phyloP scores from a whole-genome alignment of 2,329 filamentous ascomycete species.

The Fusarium denticulatum region DNA sequence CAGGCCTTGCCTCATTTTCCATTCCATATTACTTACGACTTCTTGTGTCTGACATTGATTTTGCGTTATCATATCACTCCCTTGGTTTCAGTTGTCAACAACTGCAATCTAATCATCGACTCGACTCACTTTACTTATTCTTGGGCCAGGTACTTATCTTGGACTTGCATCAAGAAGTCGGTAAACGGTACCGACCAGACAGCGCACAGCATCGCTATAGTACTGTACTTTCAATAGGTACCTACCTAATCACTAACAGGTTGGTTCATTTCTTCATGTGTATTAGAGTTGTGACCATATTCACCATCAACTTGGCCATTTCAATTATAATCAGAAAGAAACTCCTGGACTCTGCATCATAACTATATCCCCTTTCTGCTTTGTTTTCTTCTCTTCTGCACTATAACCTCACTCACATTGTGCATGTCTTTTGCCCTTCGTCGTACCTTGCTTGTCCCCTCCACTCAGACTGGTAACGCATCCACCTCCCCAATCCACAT shows the following conservation, averaged over 20 bases:
- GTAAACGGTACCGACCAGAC: not conserved
- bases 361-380: not conserved
- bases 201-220: not conserved
- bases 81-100: not conserved
- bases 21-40: not conserved
- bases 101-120: not conserved
- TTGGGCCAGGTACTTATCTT: not conserved
- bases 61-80: not conserved
- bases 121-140: not conserved
- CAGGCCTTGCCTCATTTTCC: not conserved
- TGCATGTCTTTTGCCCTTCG: not conserved
- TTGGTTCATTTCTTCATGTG: not conserved
- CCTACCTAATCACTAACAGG: slow-evolving; percentile 1
- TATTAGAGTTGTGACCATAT: not conserved
- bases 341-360: not conserved
- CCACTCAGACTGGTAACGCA: slow-evolving; percentile 3
- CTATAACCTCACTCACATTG: not conserved
- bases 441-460: slow-evolving; percentile 13
- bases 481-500: slow-evolving; percentile 21
- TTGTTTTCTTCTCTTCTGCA: not conserved
- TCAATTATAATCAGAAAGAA: not conserved
- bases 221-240: not conserved
- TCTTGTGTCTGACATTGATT: not conserved
- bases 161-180: slow-evolving; percentile 4
- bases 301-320: not conserved